Base-by-base conservation (phyloP, 768 basidiomycete genomes). In the Clitopilus hobsonii region DNA sequence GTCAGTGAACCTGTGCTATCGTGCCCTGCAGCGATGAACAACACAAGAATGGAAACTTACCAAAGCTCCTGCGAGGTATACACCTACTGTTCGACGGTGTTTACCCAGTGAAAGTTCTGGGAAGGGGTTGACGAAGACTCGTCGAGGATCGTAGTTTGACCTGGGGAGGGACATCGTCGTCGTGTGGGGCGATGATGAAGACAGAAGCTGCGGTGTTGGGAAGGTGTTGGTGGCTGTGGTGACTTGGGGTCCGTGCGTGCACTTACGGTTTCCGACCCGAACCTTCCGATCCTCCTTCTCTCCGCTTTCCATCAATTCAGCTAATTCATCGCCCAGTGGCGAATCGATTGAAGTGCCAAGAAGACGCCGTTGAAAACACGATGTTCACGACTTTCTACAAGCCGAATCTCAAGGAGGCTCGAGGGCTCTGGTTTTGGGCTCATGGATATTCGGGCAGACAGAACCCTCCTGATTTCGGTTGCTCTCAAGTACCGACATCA, bases 61-160 rank as follows among this genome's bases (percentile, higher is more conserved):
- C 59, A 99, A 76, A 49, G 86, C 95, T 38, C 96, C 96, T 1
- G 94, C 89, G 54, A 93, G 73, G 69, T 98, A 98, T 10, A 98
- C 88, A 18, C 94, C 94, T 18, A 92, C 75, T 2, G 91, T 83
- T 24, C 94, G 76, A 58, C 86, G 85, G 71, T 94, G 85, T 68
- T 78, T 90, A 53, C 86, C 88, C 3, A 96, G 69, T 32, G 80
- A 80, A 47, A 89, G 59, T 29, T 86, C 83, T 0, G 94, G 94
- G 59, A 94, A 89, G 0, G 89, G 88, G 73, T 94, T 91, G 58
- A 94, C 61, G 66, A 91, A 95, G 30, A 96, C 90, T 66, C 93
- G 73, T 49, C 92, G 78, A 2, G 94, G 93, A 74, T 95, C 93
- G 59, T 94, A 94, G 63, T 84, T 72, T 22, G 87, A 75, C 63